Conservation (phyloP, 371 early-diverging fungal genomes). For the Apophysomyces variabilis region DNA sequence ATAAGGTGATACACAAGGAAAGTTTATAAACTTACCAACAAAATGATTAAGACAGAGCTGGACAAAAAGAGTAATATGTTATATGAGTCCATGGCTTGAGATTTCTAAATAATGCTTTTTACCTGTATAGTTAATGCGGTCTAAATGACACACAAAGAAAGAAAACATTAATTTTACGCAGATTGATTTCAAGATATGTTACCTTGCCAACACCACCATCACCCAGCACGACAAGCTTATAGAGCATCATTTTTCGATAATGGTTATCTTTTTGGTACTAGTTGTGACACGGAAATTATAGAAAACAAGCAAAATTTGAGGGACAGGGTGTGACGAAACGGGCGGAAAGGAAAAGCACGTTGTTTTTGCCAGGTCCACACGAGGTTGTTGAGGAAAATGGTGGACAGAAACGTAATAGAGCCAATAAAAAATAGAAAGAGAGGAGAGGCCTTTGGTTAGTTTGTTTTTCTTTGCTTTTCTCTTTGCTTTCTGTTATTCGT, state of each 20-base stretch:
- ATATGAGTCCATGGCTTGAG: conserved; percentile 43
- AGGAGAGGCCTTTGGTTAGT: conserved; percentile 3
- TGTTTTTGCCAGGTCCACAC: conserved; percentile 12
- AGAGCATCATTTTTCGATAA: conserved; percentile 56
- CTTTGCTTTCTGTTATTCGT: background rate
- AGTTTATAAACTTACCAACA: conserved; percentile 59
- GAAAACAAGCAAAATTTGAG: conserved; percentile 5
- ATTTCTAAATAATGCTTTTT: conserved; percentile 49
- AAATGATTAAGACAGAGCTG: conserved; percentile 62
- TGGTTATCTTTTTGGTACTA: conserved; percentile 38
- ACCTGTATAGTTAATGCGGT: conserved; percentile 76
- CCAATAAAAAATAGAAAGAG: conserved; percentile 2
- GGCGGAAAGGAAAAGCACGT: conserved; percentile 11
- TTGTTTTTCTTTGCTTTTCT: background rate
- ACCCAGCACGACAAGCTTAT: conserved; percentile 56
- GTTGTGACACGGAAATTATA: background rate
- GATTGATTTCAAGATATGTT: background rate
- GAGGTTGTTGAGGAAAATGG: conserved; percentile 3
- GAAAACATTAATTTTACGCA: background rate
- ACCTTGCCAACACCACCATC: conserved; percentile 56
- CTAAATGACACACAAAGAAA: conserved; percentile 26
- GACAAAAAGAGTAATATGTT: background rate
- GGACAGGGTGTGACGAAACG: conserved; percentile 11
- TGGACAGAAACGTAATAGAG: conserved; percentile 4
- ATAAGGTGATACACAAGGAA: background rate